These are phyloP conservation scores for Trichoderma pleuroti DNA, from an alignment of 2,329 filamentous ascomycete genomes.

Conservation along the genomic window DNA sequence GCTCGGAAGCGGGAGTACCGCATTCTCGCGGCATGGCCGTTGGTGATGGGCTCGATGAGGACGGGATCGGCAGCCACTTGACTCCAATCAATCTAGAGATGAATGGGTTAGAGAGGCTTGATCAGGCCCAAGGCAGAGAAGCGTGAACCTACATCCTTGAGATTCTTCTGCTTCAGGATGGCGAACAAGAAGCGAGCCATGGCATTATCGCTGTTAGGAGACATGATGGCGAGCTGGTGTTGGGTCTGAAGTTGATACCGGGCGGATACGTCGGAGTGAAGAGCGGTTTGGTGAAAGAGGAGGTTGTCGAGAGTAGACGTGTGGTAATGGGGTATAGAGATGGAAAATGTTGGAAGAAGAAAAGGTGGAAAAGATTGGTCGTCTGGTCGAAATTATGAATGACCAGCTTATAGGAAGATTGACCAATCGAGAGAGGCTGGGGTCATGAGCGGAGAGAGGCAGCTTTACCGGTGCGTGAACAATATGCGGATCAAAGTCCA, in stretches of 20 bases:
- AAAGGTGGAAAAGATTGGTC: not conserved
- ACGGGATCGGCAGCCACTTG: constrained; percentile 53
- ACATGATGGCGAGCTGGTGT: constrained; percentile 38
- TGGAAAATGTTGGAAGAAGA: not conserved
- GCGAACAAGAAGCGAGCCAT: constrained; percentile 58
- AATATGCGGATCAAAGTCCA: not conserved
- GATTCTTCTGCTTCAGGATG: constrained; percentile 56
- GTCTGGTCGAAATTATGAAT: not conserved
- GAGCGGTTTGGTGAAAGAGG: not conserved
- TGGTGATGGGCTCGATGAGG: constrained; percentile 52
- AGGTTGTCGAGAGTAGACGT: not conserved
- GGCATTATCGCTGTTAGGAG: constrained; percentile 53
- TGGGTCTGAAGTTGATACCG: not conserved
- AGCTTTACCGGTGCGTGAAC: not conserved
- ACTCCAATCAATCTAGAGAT: constrained; percentile 55
- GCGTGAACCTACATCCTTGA: constrained; percentile 53
- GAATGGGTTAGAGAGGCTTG: constrained; percentile 18
- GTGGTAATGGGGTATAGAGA: not conserved
- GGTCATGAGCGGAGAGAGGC: not conserved
- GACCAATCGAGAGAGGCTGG: not conserved
- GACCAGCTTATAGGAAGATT: not conserved
- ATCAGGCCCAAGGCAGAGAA: not conserved
- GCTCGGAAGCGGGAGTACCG: constrained; percentile 52
- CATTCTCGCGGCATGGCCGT: constrained; percentile 60
- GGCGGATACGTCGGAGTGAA: not conserved